Base-by-base conservation (phyloP, 2,329 filamentous ascomycete species). In the Zalaria sp. region DNA sequence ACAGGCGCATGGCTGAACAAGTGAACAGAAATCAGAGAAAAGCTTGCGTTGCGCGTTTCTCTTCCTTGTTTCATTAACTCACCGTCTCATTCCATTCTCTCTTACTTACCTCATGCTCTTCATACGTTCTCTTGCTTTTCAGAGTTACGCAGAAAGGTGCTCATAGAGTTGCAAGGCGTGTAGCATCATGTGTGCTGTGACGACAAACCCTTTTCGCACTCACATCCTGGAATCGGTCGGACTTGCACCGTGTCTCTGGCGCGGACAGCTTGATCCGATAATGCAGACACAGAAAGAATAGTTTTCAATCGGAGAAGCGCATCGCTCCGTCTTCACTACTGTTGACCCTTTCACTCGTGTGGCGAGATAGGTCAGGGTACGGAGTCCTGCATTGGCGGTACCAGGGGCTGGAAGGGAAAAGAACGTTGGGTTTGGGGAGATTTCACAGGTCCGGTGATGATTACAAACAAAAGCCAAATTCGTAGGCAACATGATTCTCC, bases 281-380 rank as follows among this genome's bases (percentile, higher is more conserved):
- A 7, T 32, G 29, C 37, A 39, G 32, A 46, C 39, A 45, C 26
- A 41, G 40, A 49, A 50, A 54, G 36, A 53, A 57, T 59, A 59
- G 57, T 59, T 59, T 59, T 59, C 57, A 59, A 59, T 57, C 57
- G 56, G 48, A 56, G 50, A 35, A 47, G 49, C 49, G 44, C 51
- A 49, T 56, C 48, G 57, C 55, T 57, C 53, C 53, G 53, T 53
- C 49, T 48, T 39, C 18, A 5, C 9, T 25, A 11, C 38, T 18
- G 18, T 18, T 18, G 18, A 18, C 18, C n/a, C 28, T 35, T 32
- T 31, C 5, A 7, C 26, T 25, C 3, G n/a, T 9, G 10, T 18
- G 6, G 11, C 26, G n/a, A 5, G 25, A 32, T 9, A 26, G 4
- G n/a, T 11, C n/a, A 27, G 11, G 29, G 5, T 32, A n/a, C n/a